A percentile compares a stretch with the other conserved stretches of the same genome.
Conservation (phyloP, 441 rosid species). For the Populus hybrid region DNA sequence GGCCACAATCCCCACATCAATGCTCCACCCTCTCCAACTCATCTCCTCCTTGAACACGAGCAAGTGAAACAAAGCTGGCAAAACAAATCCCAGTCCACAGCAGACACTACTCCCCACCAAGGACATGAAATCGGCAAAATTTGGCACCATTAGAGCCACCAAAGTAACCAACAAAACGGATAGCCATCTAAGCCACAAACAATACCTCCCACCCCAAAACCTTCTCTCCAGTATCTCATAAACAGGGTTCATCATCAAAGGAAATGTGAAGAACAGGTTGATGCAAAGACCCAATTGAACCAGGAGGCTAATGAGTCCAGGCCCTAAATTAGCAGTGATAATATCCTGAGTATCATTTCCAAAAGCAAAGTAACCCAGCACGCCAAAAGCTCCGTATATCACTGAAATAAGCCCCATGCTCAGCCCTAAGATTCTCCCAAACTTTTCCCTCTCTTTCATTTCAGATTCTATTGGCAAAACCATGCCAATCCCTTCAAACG, state of each 20-base stretch:
- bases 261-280: constrained; percentile 81
- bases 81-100: constrained; percentile 64
- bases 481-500: constrained; percentile 81
- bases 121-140: constrained; percentile 78
- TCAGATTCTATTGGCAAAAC: constrained; percentile 79
- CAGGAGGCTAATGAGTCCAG: constrained; percentile 42
- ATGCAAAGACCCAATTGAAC: constrained; percentile 72
- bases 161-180: constrained; percentile 54
- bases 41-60: constrained; percentile 67
- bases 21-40: constrained; percentile 45
- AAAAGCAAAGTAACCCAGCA: constrained; percentile 73
- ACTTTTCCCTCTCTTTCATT: constrained; percentile 53
- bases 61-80: constrained; percentile 71
- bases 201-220: constrained; percentile 46
- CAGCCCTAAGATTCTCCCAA: constrained; percentile 46
- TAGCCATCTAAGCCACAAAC: constrained; percentile 73
- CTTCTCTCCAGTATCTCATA: constrained; percentile 75
- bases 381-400: constrained; percentile 64
- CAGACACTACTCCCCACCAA: constrained; percentile 82
- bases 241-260: constrained; percentile 83
- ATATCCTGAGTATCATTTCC: constrained; percentile 64
- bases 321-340: constrained; percentile 69
- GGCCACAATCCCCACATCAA: constrained; percentile 43
- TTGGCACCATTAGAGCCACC: constrained; percentile 70
- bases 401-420: constrained; percentile 50